Percentiles rank a stretch among this genome's conserved stretches.
These are phyloP conservation scores for Sesbania bispinosa DNA, from an alignment of 306 rosid genomes.

Conservation along the genomic window DNA sequence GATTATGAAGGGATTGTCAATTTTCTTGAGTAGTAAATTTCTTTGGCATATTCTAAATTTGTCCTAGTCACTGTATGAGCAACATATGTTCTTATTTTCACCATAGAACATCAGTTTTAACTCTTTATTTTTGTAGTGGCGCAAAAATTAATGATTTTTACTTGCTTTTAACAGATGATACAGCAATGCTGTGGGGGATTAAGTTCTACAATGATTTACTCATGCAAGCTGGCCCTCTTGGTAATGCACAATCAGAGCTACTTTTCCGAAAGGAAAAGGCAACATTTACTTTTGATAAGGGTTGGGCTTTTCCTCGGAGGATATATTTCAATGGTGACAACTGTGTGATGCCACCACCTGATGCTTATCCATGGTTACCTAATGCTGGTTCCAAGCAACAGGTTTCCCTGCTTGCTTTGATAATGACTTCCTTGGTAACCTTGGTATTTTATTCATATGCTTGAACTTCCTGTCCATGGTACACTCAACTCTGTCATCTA, in stretches of 20 bases:
- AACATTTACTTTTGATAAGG: too few species aligned
- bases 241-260: constrained; percentile 91
- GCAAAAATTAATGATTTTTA: background rate
- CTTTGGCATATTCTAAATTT: background rate
- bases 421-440: constrained; percentile 37
- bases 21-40: background rate
- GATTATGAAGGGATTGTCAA: background rate
- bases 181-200: constrained; percentile 90
- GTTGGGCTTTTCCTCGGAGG: too few species aligned
- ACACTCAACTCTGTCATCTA: background rate
- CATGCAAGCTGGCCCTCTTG: constrained; percentile 64
- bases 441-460: constrained; percentile 35
- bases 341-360: too few species aligned
- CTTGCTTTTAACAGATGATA: constrained; percentile 70
- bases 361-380: too few species aligned
- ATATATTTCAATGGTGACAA: too few species aligned
- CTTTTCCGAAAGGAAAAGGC: too few species aligned
- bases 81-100: background rate
- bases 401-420: constrained; percentile 40
- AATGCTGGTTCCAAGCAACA: constrained; percentile 41
- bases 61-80: background rate
- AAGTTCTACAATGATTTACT: constrained; percentile 89
- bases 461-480: background rate
- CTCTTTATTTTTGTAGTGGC: background rate
- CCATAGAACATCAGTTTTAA: background rate